Conservation (phyloP, 768 basidiomycete genomes). For the Suillus subalutaceus region DNA sequence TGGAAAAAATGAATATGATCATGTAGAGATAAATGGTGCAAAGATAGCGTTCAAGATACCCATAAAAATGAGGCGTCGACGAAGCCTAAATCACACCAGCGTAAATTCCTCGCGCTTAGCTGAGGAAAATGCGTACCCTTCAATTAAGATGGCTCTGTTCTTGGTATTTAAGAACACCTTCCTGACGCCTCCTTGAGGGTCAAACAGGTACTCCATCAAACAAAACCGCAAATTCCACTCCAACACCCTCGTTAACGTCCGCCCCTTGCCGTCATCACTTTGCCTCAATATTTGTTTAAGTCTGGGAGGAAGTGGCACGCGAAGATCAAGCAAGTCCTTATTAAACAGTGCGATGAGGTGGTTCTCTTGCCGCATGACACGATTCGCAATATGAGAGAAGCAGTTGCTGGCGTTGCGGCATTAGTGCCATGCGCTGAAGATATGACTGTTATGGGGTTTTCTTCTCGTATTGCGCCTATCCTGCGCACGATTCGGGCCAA, state of each 20-base stretch:
- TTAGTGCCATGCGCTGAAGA: conserved; percentile 59
- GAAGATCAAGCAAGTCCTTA: conserved; percentile 90
- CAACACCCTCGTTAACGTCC: conserved; percentile 82
- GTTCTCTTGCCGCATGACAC: conserved; percentile 98
- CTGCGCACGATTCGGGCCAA: conserved; percentile 92
- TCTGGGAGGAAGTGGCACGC: conserved; percentile 72
- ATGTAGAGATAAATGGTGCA: conserved; percentile 97
- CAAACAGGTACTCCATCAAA: conserved; percentile 94
- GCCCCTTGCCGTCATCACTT: conserved; percentile 64
- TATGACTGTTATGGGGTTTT: conserved; percentile 90
- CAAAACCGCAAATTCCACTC: conserved; percentile 99
- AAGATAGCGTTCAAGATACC: conserved; percentile 94
- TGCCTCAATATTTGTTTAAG: conserved; percentile 54
- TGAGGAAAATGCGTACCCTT: conserved; percentile 56
- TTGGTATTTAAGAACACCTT: conserved; percentile 90
- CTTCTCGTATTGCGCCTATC: conserved; percentile 86
- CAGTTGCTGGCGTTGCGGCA: conserved; percentile 66
- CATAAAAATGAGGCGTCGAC: conserved; percentile 93
- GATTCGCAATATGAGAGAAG: conserved; percentile 93
- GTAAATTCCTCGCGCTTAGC: background rate
- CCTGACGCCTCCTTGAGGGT: conserved; percentile 84
- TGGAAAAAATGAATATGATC: conserved; percentile 96
- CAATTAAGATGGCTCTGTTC: conserved; percentile 76
- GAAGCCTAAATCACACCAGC: conserved; percentile 52
- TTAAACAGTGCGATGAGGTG: conserved; percentile 98